These are phyloP conservation scores for Nicotiana benthamiana DNA, from an alignment of 257 asterid genomes.

Conservation along the genomic window DNA sequence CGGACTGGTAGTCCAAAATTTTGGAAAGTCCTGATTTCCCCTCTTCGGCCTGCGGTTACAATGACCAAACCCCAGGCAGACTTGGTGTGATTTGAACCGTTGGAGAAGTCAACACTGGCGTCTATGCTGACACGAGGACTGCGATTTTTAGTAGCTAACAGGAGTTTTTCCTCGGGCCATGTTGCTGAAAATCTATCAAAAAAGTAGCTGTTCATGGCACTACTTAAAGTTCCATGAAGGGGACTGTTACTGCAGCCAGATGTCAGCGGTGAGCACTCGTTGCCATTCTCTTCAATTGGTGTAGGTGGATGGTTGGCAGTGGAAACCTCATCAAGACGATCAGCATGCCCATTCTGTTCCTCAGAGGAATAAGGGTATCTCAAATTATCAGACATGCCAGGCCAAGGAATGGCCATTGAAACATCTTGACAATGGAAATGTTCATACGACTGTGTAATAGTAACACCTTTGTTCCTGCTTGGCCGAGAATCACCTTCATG, in stretches of 20 bases:
- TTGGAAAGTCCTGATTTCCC: conserved; percentile 86
- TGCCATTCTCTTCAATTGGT: conserved; percentile 49
- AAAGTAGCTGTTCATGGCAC: conserved; percentile 54
- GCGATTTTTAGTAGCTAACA: conserved; percentile 41
- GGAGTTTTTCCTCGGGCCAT: conserved; percentile 91
- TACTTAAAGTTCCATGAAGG: conserved; percentile 39
- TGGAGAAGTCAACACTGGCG: conserved; percentile 52
- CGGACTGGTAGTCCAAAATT: conserved; percentile 87
- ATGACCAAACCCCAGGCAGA: conserved; percentile 92
- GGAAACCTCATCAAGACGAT: conserved; percentile 37
- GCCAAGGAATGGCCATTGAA: conserved; percentile 94
- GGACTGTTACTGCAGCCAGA: conserved; percentile 57
- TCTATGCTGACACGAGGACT: conserved; percentile 71
- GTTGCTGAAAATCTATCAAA: conserved; percentile 75
- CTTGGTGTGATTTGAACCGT: conserved; percentile 44
- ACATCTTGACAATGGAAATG: conserved; percentile 90
- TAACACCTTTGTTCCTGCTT: conserved; percentile 64
- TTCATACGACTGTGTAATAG: conserved; percentile 72
- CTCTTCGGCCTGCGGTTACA: conserved; percentile 83
- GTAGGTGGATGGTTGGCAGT: conserved; percentile 52
- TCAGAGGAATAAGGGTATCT: conserved; percentile 30
- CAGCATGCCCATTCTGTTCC: conserved; percentile 28
- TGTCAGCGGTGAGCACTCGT: conserved; percentile 39
- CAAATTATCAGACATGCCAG: conserved; percentile 51
- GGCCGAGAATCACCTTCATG: conserved; percentile 81